Evolutionary conservation across 192 early-diverging fungal species (phyloP), one percentile per base, ranked within the genome.

Genomic region (Umbelopsis sp.): DNA sequence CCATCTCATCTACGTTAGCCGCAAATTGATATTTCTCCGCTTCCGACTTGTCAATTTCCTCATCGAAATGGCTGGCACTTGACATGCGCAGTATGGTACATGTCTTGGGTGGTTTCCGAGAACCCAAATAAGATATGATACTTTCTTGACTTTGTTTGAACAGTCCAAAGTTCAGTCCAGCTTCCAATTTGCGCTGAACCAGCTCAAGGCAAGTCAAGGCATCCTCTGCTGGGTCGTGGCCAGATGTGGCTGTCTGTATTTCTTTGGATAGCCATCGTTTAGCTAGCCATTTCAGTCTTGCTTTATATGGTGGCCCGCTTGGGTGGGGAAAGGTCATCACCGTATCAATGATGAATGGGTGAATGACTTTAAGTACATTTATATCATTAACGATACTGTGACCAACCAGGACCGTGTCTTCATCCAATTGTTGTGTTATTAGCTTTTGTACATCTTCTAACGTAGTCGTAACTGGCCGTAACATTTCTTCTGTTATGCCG

Each of bases 161-260:
- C 25, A 74, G 71, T 13, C 85, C 84, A 47, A 79, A 86, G 4
- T 69, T 64, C 3, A 61, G 10, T 6, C 82, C 82, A 15, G 81
- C 68, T 48, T 70, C 64, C 44, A 89, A 22, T 46, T 84, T 89
- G n/a, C 74, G 69, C 71, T 85, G 74, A 6, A 87, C 66, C 0
- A 93, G 53, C 66, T 93, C 88, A 53, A 93, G 70, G 64, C 84
- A 82, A 18, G 89, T 83, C 23, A 78, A 55, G 16, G 91, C 89
- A 82, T 93, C 91, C 73, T 91, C 89, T 46, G 76, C 72, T 71
- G 85, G 81, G 71, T 91, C 89, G 76, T 93, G 91, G 16, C 91
- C 91, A 61, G 66, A 67, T 5, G 64, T 69, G 1, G 37, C 22
- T 1, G 18, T 18, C 70, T 93, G 91, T 64, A 93, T 91, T 1